Evolutionary conservation across 805 yeast genomes (phyloP), one percentile per base, ranked within the genome.

Genomic region (Candida sakaeoensis): DNA sequence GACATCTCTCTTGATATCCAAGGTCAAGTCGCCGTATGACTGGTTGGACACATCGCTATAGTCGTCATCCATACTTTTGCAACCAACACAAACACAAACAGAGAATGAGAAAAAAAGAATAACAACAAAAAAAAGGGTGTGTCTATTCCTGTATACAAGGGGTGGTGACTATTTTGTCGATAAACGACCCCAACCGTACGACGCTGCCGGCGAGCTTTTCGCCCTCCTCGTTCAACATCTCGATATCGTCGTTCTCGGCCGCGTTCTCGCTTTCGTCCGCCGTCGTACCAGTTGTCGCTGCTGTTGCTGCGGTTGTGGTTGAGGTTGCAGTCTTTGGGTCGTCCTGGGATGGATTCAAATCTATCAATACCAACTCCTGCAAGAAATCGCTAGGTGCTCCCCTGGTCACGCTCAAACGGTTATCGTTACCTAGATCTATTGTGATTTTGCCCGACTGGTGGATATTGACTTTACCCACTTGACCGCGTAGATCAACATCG

Each of bases 391-490:
- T 59, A 9, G 80, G 73, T 3, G 86, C 79, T 12, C 96, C 96
- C 51, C 76, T 73, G 4, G 80, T 68, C 16, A 89, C 79, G 41
- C 83, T 87, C 33, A 68, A 49, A 72, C 81, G 74, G 3, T 75
- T 69, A 6, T 78, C 75, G 37, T 79, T 75, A 10, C 95, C 96
- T 27, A 91, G 64, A 44, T 78, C 74, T 58, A 90, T 74, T 3
- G 95, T 72, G 15, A 88, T 58, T 55, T 77, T 85, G 3, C 98
- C 98, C 1, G 96, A 86, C 52, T 81, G 77, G 58, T 90, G 96
- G 33, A 82, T 69, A 40, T 91, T 76, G 24, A 91, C 54, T 8
- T 75, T 70, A 5, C 97, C 97, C 27, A 88, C 70, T 40, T 69
- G 69, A 1, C 96, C 96, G 8, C 47, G 48, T 51, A 40, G 4